Percentiles rank a stretch among this genome's conserved stretches.
These are phyloP conservation scores for Thelonectria discophora DNA, from an alignment of 2,329 filamentous ascomycete genomes.

Conservation along the genomic window DNA sequence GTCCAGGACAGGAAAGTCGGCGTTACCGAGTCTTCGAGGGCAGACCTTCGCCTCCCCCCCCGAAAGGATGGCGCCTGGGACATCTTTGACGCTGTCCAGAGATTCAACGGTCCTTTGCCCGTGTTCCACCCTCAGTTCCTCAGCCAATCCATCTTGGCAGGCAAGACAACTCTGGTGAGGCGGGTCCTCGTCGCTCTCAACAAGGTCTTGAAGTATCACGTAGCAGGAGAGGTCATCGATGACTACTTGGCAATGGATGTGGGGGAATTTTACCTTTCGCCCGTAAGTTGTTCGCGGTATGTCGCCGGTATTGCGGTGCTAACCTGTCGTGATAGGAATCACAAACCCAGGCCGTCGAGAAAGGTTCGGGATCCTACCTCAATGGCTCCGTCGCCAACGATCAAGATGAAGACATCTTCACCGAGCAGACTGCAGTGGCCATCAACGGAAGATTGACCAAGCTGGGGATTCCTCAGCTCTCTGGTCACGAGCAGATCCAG, in stretches of 20 bases:
- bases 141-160: slow-evolving; percentile 84
- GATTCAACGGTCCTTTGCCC: slow-evolving; percentile 86
- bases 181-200: slow-evolving; percentile 76
- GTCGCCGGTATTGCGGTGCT: slow-evolving; percentile 7
- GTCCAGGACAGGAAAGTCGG: slow-evolving; percentile 81
- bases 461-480: slow-evolving; percentile 80
- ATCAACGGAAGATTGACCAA: slow-evolving; percentile 82
- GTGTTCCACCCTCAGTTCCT: slow-evolving; percentile 93
- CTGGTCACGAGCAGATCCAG: slow-evolving; percentile 86
- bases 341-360: slow-evolving; percentile 35
- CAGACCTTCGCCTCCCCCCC: slow-evolving; percentile 58
- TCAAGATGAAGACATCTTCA: slow-evolving; percentile 70
- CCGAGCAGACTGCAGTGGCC: slow-evolving; percentile 72
- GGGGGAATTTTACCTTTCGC: slow-evolving; percentile 63
- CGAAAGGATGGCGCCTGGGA: slow-evolving; percentile 66
- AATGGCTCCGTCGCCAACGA: slow-evolving; percentile 47
- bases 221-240: slow-evolving; percentile 82
- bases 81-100: slow-evolving; percentile 82
- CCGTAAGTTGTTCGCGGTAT: slow-evolving; percentile 30
- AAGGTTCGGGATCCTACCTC: slow-evolving; percentile 51
- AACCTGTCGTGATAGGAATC: slow-evolving; percentile 28
- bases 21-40: slow-evolving; percentile 66
- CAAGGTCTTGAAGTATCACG: slow-evolving; percentile 81
- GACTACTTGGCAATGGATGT: slow-evolving; percentile 74
- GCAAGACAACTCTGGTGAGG: slow-evolving; percentile 77